Conservation (phyloP, 768 basidiomycete genomes). For the Clathrus columnatus region DNA sequence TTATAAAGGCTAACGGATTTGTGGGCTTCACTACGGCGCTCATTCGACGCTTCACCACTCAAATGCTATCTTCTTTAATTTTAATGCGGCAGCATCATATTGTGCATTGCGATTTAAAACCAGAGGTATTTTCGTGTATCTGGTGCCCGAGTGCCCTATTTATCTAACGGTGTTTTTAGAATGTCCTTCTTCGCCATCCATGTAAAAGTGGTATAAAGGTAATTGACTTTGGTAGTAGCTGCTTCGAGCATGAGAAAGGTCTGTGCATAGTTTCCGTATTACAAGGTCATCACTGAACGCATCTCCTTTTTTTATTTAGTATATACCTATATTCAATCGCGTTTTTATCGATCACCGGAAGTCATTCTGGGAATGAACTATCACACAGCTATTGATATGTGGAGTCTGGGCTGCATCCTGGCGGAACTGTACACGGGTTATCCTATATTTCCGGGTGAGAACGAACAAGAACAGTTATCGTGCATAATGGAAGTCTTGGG, state of each 20-base stretch:
- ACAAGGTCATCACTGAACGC: conserved; percentile 1
- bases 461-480: conserved; percentile 94
- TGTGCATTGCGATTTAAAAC: conserved; percentile 98
- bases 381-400: conserved; percentile 99
- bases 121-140: conserved; percentile 57
- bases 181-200: conserved; percentile 89
- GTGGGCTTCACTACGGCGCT: conserved; percentile 94
- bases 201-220: conserved; percentile 96
- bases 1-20: conserved; percentile 98
- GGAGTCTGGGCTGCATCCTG: conserved; percentile 97
- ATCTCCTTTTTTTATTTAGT: conserved; percentile 40
- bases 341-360: conserved; percentile 99
- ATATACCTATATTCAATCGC: conserved; percentile 98
- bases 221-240: conserved; percentile 98
- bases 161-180: conserved; percentile 47
- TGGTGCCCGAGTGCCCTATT: conserved; percentile 4
- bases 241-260: conserved; percentile 98
- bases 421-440: conserved; percentile 97
- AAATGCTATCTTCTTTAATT: conserved; percentile 87
- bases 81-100: conserved; percentile 96
- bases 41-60: conserved; percentile 92
- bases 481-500: conserved; percentile 99
- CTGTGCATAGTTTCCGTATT: conserved; percentile 21
- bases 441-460: conserved; percentile 98
- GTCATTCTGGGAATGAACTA: conserved; percentile 99